Conservation (phyloP, 1,139 yeast genomes). For the Saccharomycopsis hybrid region DNA sequence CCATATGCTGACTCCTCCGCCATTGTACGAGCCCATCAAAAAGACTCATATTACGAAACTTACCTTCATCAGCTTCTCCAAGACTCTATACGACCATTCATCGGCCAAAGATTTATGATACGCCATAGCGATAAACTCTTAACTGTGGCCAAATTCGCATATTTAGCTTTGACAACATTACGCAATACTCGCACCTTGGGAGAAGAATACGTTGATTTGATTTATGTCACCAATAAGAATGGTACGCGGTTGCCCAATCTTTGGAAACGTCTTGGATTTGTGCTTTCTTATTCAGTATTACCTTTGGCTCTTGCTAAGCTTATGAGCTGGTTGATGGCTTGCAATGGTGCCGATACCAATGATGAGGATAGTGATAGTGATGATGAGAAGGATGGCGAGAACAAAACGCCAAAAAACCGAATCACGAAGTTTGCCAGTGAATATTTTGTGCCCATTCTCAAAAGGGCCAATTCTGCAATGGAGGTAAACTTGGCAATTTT, state of each 20-base stretch:
- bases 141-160: constrained; percentile 50
- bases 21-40: constrained; percentile 76
- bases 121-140: constrained; percentile 62
- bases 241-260: constrained; percentile 47
- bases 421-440: background rate
- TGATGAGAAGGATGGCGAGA: constrained; percentile 25
- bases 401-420: background rate
- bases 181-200: constrained; percentile 80
- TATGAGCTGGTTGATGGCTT: constrained; percentile 22
- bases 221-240: constrained; percentile 53
- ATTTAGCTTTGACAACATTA: constrained; percentile 66
- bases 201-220: constrained; percentile 86
- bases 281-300: constrained; percentile 46
- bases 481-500: constrained; percentile 75
- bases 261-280: constrained; percentile 43
- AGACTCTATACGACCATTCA: constrained; percentile 47
- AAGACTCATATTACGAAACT: constrained; percentile 68
- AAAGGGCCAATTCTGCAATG: constrained; percentile 31
- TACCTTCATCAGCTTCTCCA: constrained; percentile 48
- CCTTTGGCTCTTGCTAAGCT: constrained; percentile 45
- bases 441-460: constrained; percentile 4
- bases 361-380: constrained; percentile 24
- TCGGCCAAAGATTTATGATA: constrained; percentile 58
- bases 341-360: too few relatives aligned
- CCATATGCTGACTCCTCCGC: constrained; percentile 40